A percentile compares a stretch with the other conserved stretches of the same genome.
Conservation (phyloP, 352 stramenopile genomes). For the Globisporangium emineosum region DNA sequence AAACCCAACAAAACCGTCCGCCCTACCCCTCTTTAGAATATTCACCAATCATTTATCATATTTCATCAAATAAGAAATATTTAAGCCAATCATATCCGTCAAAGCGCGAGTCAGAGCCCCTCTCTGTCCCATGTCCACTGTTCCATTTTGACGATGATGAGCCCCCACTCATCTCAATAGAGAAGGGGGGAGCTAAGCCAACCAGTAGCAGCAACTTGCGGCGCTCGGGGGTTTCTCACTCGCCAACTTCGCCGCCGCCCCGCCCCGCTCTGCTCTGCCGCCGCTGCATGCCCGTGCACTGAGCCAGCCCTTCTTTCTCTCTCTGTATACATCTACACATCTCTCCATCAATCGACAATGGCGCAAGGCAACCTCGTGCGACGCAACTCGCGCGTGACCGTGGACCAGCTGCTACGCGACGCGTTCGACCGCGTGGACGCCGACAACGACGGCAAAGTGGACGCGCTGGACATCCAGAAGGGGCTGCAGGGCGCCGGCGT, state of each 20-base stretch:
- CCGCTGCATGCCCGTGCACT: conserved; percentile 6
- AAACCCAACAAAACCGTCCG: not conserved
- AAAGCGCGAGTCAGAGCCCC: not conserved
- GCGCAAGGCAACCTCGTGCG: conserved; percentile 45
- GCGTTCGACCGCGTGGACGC: conserved; percentile 73
- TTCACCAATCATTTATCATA: not conserved
- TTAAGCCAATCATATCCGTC: not conserved
- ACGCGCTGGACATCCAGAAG: conserved; percentile 73
- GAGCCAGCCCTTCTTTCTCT: not conserved
- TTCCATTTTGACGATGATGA: conserved; percentile 4
- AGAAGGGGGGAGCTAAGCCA: conserved; percentile 1
- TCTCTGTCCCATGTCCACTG: not conserved
- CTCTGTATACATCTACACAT: not conserved
- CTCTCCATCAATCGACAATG: conserved; percentile 14
- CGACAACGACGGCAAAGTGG: conserved; percentile 66
- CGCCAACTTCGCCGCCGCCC: conserved; percentile 3
- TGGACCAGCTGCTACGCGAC: conserved; percentile 69
- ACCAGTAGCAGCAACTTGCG: not conserved
- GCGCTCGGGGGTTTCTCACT: conserved; percentile 4
- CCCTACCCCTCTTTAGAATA: not conserved
- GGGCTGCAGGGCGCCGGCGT: conserved; percentile 60
- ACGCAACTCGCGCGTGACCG: conserved; percentile 75
- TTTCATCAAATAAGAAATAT: not conserved
- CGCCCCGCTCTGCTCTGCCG: conserved; percentile 1
- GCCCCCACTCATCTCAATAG: not conserved